Base-by-base conservation (phyloP, 1,139 yeast genomes). In the Taphrina flavorubra region DNA sequence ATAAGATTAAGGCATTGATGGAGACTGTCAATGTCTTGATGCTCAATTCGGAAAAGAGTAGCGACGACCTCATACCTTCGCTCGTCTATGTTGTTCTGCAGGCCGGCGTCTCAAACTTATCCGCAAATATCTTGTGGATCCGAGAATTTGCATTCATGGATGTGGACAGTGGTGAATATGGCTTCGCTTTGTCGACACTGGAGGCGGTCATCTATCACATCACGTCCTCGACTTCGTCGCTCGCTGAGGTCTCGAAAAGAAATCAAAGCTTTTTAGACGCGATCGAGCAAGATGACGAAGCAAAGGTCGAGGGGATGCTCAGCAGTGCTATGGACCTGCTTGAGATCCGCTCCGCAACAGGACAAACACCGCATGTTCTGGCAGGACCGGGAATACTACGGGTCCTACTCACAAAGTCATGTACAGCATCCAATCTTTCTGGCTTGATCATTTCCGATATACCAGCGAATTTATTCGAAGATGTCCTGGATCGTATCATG, bases 171-270 rank as follows among this genome's bases (percentile, higher is more conserved):
- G 92, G 91, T 0, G 78, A 82, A 34, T 73, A 81, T 6, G 90
- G 89, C 0, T 88, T 87, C 74, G 83, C 87, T 0, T 73, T 92
- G 42, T 88, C 96, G 66, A 90, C 96, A 11, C 80, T 92, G 59
- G 97, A 92, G 74, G 97, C 94, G 0, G 96, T 91, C 0, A 75
- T 91, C 7, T 85, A 80, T 70, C 95, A 89, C 75, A 81, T 90
- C 37, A 77, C 77, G 11, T 79, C 81, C 56, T 83, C 84, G 56
- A 70, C 80, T n/a, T 71, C 74, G 1, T 81, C 81, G 8, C 77
- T 90, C 59, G 75, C 79, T 1, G 72, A 73, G 0, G 77, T 81
- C 7, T 86, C 94, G 0, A 76, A 76, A 6, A 76, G 76, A 1
- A 90, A 90, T 75, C 77, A 76, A 56, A 77, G 77, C n/a, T 79